phyloP scores from a whole-genome alignment of 2,329 filamentous ascomycete species.

The Aspergillus ochraceus region DNA sequence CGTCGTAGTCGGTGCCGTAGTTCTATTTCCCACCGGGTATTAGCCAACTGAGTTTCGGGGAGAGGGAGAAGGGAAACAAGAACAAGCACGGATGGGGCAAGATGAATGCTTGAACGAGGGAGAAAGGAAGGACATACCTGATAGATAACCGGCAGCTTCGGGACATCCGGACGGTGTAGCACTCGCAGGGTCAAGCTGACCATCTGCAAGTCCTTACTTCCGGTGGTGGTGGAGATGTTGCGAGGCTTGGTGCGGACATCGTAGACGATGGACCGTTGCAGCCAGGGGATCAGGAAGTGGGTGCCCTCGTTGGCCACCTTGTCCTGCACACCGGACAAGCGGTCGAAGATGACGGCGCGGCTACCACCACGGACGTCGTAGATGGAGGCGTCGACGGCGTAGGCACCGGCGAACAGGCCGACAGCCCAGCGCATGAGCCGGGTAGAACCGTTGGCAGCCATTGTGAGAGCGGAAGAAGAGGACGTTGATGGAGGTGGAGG shows the following conservation, averaged over 20 bases:
- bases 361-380: slow-evolving; percentile 97
- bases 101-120: no score
- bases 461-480: slow-evolving; percentile 29
- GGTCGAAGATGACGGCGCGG: slow-evolving; percentile 97
- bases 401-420: slow-evolving; percentile 68
- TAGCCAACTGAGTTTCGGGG: no score
- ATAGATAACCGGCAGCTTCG: slow-evolving; percentile 94
- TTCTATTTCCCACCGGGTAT: slow-evolving; percentile 57
- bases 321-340: slow-evolving; percentile 88
- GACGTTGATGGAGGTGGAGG: slow-evolving; percentile 10
- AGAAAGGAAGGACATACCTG: slow-evolving; percentile 63
- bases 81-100: no score
- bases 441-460: slow-evolving; percentile 48
- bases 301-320: slow-evolving; percentile 92
- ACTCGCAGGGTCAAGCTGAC: slow-evolving; percentile 97
- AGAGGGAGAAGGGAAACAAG: not conserved
- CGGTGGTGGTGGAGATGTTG: slow-evolving; percentile 96
- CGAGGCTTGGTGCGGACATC: slow-evolving; percentile 96
- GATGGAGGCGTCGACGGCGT: slow-evolving; percentile 73
- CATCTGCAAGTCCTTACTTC: slow-evolving; percentile 99
- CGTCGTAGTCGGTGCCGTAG: slow-evolving; percentile 97
- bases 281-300: slow-evolving; percentile 93
- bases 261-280: slow-evolving; percentile 91
- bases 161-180: slow-evolving; percentile 89
- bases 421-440: slow-evolving; percentile 56